These are phyloP conservation scores for Guadua angustifolia DNA, from an alignment of 176 grass and related monocot species.

Conservation along the genomic window DNA sequence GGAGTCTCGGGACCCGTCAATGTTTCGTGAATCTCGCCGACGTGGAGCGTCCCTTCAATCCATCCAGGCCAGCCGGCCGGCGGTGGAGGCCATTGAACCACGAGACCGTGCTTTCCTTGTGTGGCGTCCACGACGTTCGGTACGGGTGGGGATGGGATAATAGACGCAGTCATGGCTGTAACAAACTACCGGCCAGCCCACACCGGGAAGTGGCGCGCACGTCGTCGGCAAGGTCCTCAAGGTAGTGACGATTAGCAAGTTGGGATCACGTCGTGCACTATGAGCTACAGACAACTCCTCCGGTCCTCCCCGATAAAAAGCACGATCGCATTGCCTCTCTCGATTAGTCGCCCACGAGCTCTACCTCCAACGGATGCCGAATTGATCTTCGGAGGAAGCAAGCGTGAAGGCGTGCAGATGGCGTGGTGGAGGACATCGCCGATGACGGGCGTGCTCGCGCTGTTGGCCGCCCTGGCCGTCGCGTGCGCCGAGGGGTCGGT, in stretches of 20 bases:
- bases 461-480: slow-evolving; percentile 24
- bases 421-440: slow-evolving; percentile 15
- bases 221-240: neutral
- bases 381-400: neutral
- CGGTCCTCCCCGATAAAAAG: slow-evolving; percentile 20
- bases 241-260: neutral
- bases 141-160: too few species aligned
- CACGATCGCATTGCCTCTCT: neutral
- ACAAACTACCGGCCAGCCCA: slow-evolving; percentile 1
- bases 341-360: neutral
- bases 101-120: too few species aligned
- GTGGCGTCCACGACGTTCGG: neutral
- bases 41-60: too few species aligned
- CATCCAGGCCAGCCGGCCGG: too few species aligned
- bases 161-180: neutral
- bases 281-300: neutral
- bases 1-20: too few species aligned
- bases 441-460: slow-evolving; percentile 14
- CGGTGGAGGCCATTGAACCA: too few species aligned
- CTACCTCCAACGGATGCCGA: neutral
- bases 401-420: neutral
- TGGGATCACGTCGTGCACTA: slow-evolving; percentile 36
- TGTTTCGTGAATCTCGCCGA: too few species aligned
- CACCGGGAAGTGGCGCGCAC: slow-evolving; percentile 39
- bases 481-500: slow-evolving; percentile 6